Conservation (phyloP, 345 rosid species). For the Durio zibethinus region DNA sequence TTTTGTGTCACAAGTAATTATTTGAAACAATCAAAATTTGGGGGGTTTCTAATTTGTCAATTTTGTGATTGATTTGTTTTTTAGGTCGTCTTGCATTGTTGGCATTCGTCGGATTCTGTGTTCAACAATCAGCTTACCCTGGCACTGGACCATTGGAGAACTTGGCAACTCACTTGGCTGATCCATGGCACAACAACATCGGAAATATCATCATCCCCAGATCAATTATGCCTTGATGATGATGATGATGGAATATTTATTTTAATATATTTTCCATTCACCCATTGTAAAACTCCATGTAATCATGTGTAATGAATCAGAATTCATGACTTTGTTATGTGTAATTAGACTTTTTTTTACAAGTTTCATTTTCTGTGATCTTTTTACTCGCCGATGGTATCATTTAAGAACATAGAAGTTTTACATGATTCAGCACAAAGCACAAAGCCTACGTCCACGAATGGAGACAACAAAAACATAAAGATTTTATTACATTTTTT, state of each 20-base stretch:
- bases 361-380: not conserved
- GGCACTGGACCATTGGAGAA: conserved; percentile 99
- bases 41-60: not conserved
- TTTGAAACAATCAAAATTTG: not conserved
- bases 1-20: not conserved
- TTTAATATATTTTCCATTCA: not conserved
- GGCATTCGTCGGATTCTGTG: conserved; percentile 94
- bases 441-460: no score
- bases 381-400: no score
- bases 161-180: conserved; percentile 91
- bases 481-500: not conserved
- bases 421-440: no score
- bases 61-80: not conserved
- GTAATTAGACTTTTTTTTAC: not conserved
- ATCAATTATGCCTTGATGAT: conserved; percentile 32
- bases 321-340: not conserved
- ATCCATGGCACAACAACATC: conserved; percentile 98
- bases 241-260: conserved; percentile 3
- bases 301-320: conserved; percentile 23
- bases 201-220: conserved; percentile 69
- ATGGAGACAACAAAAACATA: no score
- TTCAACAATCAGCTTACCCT: conserved; percentile 94
- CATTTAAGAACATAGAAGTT: no score
- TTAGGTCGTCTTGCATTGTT: conserved; percentile 82
- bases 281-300: conserved; percentile 33